Evolutionary conservation across 176 grass and related monocot genomes (phyloP), one percentile per base, ranked within the genome.

Genomic region (Dendrocalamus sinicus): DNA sequence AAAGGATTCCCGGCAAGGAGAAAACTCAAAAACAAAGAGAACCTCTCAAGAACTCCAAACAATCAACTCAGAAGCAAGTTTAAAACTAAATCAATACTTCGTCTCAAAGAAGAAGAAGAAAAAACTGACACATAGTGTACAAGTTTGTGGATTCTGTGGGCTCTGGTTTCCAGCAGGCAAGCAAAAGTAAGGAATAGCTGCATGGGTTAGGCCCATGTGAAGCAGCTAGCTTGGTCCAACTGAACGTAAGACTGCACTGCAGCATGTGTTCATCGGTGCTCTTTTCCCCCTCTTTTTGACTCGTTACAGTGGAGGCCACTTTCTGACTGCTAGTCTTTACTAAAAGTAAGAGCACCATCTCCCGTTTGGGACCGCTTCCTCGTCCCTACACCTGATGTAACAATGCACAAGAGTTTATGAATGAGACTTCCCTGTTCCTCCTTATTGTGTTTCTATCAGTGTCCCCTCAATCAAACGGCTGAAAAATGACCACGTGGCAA

Each of bases 311-410:
- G 59, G 78, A 72, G 4, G 17, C 41, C 51, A 69, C 89, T 84
- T 91, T 87, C 51, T 63, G 75, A 87, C 75, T 53, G n/a, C 69
- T 20, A 83, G 60, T 79, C 80, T 84, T 90, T 80, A 44, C 60
- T 30, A 35, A 87, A 91, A 91, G 85, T 35, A 84, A 83, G 43
- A 80, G 63, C 85, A 87, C 68, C 50, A 79, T 61, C 68, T 46
- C 55, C 52, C 41, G 11, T 85, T 8, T 85, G 58, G 54, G 64
- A 62, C 86, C 79, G 52, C 70, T 70, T 59, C 24, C 22, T 60
- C 9, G 22, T 63, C 54, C 14, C 35, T 77, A 44, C n/a, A 32
- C 73, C 5, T 43, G 39, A 52, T 53, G 43, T 41, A 81, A 39
- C 60, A 67, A 55, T 47, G 45, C 3, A 75, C 78, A 47, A 58